Conservation (phyloP, 345 rosid species). For the Geranium rotundifolium region DNA sequence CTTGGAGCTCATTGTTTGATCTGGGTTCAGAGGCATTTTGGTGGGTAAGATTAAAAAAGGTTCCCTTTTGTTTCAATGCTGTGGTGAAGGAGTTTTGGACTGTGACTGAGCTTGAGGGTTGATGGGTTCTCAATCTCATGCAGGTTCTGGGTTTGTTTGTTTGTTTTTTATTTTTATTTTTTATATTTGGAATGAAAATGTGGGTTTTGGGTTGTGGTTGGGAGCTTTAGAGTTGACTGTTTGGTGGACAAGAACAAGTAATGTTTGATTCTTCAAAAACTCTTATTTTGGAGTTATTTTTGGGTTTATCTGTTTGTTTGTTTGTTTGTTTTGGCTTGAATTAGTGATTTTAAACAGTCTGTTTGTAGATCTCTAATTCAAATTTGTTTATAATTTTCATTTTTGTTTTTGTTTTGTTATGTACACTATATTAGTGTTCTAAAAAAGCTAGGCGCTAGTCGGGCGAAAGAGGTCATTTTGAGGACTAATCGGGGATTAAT, state of each 20-base stretch:
- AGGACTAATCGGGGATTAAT: too few relatives aligned
- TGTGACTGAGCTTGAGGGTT: not conserved
- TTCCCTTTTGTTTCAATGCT: too few relatives aligned
- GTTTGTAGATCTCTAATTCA: not conserved
- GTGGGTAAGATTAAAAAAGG: not conserved
- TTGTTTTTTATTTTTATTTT: too few relatives aligned
- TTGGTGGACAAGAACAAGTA: not conserved
- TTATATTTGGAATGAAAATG: not conserved
- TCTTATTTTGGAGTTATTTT: not conserved
- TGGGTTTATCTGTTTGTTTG: not conserved
- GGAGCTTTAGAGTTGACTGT: too few relatives aligned
- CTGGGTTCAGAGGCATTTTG: not conserved
- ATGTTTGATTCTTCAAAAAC: not conserved
- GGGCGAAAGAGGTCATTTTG: too few relatives aligned
- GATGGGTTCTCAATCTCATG: too few relatives aligned
- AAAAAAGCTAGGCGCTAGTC: too few relatives aligned
- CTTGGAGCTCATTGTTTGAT: too few relatives aligned
- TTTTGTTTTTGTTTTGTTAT: not conserved
- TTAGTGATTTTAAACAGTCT: not conserved
- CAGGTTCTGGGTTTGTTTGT: not conserved
- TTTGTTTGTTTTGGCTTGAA: not conserved
- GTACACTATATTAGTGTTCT: not conserved
- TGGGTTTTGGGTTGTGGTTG: not conserved
- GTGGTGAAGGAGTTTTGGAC: not conserved
- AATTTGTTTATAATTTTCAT: too few relatives aligned